Conservation (phyloP, 805 yeast genomes). For the Saccharomycopsis sp. region DNA sequence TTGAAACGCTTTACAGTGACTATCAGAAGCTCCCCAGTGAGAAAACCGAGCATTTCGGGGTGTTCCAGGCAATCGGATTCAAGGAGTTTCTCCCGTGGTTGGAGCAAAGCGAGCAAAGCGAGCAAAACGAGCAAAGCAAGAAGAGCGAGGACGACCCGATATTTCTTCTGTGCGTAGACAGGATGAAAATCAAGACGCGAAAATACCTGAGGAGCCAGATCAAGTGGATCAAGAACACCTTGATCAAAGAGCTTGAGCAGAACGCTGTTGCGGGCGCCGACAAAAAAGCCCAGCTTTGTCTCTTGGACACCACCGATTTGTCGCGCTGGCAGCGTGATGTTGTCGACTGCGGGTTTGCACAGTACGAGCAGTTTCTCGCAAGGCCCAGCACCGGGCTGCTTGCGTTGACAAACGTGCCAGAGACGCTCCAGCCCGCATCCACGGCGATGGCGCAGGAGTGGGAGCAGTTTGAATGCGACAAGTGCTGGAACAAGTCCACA, state of each 20-base stretch:
- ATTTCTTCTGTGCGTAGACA: slow-evolving; percentile 35
- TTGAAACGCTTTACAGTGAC: slow-evolving; percentile 45
- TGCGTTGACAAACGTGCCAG: neutral
- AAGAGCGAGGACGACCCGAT: neutral
- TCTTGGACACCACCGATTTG: slow-evolving; percentile 73
- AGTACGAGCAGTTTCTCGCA: slow-evolving; percentile 31
- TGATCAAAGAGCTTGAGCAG: slow-evolving; percentile 47
- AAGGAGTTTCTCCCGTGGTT: slow-evolving; percentile 80
- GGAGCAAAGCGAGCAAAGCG: slow-evolving; percentile 4
- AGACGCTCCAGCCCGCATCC: slow-evolving; percentile 1
- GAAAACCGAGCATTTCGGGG: slow-evolving; percentile 39
- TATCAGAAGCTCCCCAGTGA: slow-evolving; percentile 27
- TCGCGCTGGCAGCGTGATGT: slow-evolving; percentile 52
- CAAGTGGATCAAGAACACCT: slow-evolving; percentile 76
- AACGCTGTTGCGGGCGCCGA: neutral
- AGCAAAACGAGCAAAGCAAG: neutral
- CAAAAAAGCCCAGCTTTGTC: slow-evolving; percentile 37
- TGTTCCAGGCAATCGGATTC: slow-evolving; percentile 94
- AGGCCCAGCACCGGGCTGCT: slow-evolving; percentile 6
- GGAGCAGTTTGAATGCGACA: slow-evolving; percentile 61
- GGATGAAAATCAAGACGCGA: slow-evolving; percentile 78
- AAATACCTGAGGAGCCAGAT: slow-evolving; percentile 83
- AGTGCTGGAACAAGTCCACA: slow-evolving; percentile 50
- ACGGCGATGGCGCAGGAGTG: slow-evolving; percentile 29
- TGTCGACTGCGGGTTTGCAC: slow-evolving; percentile 40